Conservation (phyloP, 768 basidiomycete genomes). For the Trametopsis cervina region DNA sequence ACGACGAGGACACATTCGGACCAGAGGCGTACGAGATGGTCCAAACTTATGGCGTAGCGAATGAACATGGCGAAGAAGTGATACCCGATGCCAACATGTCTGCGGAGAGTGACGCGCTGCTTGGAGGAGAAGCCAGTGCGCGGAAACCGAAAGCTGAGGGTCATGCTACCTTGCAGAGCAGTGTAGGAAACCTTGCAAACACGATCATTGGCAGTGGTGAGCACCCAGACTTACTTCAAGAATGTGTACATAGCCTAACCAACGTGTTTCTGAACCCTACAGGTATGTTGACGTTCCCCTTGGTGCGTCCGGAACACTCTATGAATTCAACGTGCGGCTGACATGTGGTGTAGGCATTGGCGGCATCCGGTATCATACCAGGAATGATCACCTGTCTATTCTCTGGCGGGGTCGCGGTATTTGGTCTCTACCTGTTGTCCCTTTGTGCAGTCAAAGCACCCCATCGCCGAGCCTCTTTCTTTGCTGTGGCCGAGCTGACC, state of each 20-base stretch:
- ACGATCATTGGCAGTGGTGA: conserved; percentile 89
- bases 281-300: conserved; percentile 88
- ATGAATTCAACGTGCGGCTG: neutral
- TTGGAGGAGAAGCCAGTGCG: conserved; percentile 36
- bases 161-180: conserved; percentile 60
- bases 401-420: conserved; percentile 68
- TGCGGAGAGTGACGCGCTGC: conserved; percentile 54
- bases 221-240: conserved; percentile 27
- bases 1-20: conserved; percentile 4
- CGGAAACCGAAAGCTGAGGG: conserved; percentile 42
- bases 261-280: too few species aligned
- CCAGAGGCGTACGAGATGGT: conserved; percentile 51
- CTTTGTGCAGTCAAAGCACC: conserved; percentile 72
- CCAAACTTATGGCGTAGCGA: conserved; percentile 58
- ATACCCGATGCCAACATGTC: conserved; percentile 20
- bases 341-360: conserved; percentile 58
- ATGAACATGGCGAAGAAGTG: conserved; percentile 23
- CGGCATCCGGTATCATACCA: conserved; percentile 83
- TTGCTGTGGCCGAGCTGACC: conserved; percentile 75
- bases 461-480: conserved; percentile 76
- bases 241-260: neutral
- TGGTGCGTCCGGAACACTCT: conserved; percentile 39
- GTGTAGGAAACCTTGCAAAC: conserved; percentile 76
- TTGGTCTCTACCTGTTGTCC: conserved; percentile 87
- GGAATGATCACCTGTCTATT: conserved; percentile 84